Evolutionary conservation across 176 grass and related monocot genomes (phyloP).

Genomic region (Carex littledalei): DNA sequence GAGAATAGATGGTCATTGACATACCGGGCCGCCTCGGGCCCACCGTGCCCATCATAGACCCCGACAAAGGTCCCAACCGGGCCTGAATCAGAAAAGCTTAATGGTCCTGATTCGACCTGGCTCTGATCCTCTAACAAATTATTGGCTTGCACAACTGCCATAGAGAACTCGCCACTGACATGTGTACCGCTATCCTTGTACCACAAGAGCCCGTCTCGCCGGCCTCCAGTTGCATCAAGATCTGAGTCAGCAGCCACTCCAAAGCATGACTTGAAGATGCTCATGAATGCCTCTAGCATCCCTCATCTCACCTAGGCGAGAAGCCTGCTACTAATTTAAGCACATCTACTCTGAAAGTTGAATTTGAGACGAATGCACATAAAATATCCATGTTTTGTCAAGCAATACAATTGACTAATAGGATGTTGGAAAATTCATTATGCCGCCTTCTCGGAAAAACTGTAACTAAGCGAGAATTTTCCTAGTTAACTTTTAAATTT

Average conservation of each 20-base stretch:
- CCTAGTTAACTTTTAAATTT: background rate
- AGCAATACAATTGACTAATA: background rate
- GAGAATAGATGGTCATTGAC: slow-evolving; percentile 45
- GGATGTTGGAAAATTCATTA: background rate
- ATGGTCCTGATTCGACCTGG: slow-evolving; percentile 63
- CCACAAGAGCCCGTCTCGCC: slow-evolving; percentile 59
- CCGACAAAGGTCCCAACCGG: slow-evolving; percentile 55
- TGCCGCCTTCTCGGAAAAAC: background rate
- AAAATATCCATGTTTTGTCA: background rate
- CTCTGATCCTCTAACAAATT: slow-evolving; percentile 64
- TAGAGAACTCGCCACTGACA: slow-evolving; percentile 62
- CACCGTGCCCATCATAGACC: slow-evolving; percentile 72
- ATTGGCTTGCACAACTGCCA: slow-evolving; percentile 76
- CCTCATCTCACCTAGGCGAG: slow-evolving; percentile 16
- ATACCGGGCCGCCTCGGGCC: slow-evolving; percentile 51
- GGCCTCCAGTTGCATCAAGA: slow-evolving; percentile 21
- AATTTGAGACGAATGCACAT: background rate
- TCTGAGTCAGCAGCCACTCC: slow-evolving; percentile 13
- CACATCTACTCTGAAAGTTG: slow-evolving; percentile 10
- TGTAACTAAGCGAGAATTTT: background rate
- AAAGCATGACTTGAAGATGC: slow-evolving; percentile 30
- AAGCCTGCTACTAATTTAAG: slow-evolving; percentile 12
- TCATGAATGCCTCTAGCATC: slow-evolving; percentile 28
- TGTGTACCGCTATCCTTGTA: slow-evolving; percentile 65
- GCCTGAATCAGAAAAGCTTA: background rate